These are phyloP conservation scores for Meyerozyma athensensis DNA, from an alignment of 1,139 yeast genomes.

Conservation along the genomic window DNA sequence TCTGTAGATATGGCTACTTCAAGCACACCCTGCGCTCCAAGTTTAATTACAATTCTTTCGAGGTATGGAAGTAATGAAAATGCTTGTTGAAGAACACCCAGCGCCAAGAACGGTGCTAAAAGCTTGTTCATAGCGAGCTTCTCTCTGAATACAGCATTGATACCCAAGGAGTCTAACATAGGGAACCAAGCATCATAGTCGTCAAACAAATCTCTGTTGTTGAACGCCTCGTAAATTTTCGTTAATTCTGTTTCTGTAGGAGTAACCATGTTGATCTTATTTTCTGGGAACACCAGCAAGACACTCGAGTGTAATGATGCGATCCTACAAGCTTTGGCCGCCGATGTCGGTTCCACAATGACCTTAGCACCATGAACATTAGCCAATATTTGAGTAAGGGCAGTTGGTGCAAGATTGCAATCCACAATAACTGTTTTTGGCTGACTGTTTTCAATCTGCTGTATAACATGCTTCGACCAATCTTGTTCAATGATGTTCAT, in stretches of 20 bases:
- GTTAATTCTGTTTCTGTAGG: constrained; percentile 67
- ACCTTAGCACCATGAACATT: constrained; percentile 24
- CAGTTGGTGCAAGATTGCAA: constrained; percentile 54
- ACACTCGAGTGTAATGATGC: constrained; percentile 16
- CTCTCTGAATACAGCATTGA: constrained; percentile 44
- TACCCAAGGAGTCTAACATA: constrained; percentile 55
- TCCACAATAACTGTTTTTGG: constrained; percentile 57
- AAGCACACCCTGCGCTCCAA: constrained; percentile 63
- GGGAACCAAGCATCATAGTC: constrained; percentile 75
- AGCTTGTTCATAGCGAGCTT: constrained; percentile 23
- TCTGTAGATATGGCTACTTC: constrained; percentile 32
- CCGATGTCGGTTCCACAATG: constrained; percentile 76
- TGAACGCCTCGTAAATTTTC: constrained; percentile 49
- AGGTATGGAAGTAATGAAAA: constrained; percentile 68
- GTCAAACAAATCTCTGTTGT: constrained; percentile 43
- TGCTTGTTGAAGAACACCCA: constrained; percentile 65
- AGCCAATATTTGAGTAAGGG: constrained; percentile 36
- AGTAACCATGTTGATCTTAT: constrained; percentile 43
- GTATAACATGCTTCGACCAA: constrained; percentile 34
- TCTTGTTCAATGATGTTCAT: constrained; percentile 62
- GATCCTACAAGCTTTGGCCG: constrained; percentile 48
- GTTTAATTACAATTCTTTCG: constrained; percentile 63
- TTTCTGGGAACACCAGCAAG: constrained; percentile 28
- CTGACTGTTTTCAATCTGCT: constrained; percentile 23
- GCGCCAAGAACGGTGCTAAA: constrained; percentile 22